Base-by-base conservation (phyloP, 106 monocot genomes). In the Narthecium ossifragum region DNA sequence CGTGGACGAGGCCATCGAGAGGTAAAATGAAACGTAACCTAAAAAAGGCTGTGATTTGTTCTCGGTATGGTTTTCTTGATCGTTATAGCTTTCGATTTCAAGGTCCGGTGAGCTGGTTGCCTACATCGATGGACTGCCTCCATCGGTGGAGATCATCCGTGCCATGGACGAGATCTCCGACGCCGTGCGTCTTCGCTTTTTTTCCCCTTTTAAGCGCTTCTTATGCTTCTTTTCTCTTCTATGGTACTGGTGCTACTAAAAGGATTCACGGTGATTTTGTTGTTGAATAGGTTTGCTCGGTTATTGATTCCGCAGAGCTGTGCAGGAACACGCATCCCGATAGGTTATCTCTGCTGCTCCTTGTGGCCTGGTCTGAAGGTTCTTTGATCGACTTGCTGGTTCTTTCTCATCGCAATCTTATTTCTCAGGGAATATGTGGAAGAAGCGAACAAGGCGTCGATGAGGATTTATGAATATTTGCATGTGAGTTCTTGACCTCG, bases 401-500 rank as follows among this genome's bases (percentile, higher is more conserved):
- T 34, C 5, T 31, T 60, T 20, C 32, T 20, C 28, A 30, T 45
- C 38, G 26, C 5, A 28, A 39, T 33, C 8, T 64, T 41, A 34
- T 66, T 8, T 63, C 20, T 26, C 58, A 94, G 94, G 70, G 96
- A 96, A 36, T 96, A 67, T 55, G 80, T 90, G 34, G 78, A 78
- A 51, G 90, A 96, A 59, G 96, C 96, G 28, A 86, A 80, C 54
- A 70, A 71, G 50, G 96, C 96, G 30, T 78, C 80, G 0, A 90
- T 83, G 80, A 80, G 70, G 54, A 96, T 96, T 17, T 68, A 84
- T 60, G 90, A 90, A 24, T 70, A 90, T 78, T 37, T 96, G 43
- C 96, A 96, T 55, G 94, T 94, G 57, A 94, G 93, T 58, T 72
- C n/a, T n/a, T n/a, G n/a, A n/a, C n/a, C n/a, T n/a, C n/a, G n/a